phyloP scores from a whole-genome alignment of 352 stramenopile genomes.

The Pythium periplocum region DNA sequence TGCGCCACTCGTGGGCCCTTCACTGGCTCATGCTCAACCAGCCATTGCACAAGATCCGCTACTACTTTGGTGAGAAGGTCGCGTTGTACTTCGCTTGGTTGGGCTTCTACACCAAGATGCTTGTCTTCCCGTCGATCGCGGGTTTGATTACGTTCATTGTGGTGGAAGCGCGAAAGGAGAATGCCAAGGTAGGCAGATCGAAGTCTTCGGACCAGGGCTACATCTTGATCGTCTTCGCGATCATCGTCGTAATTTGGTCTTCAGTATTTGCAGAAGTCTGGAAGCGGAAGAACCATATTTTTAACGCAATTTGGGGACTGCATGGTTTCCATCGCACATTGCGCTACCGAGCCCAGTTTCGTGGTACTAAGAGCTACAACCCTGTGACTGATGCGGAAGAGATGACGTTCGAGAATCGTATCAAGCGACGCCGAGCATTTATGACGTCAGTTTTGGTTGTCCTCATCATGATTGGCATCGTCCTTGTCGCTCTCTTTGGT shows the following conservation, averaged over 20 bases:
- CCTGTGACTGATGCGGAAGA: constrained; percentile 54
- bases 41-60: constrained; percentile 82
- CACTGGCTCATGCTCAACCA: constrained; percentile 75
- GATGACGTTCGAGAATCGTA: constrained; percentile 62
- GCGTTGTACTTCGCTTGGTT: constrained; percentile 91
- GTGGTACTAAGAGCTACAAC: constrained; percentile 69
- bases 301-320: constrained; percentile 83
- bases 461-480: constrained; percentile 69
- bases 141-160: constrained; percentile 77
- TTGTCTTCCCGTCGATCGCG: constrained; percentile 70
- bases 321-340: constrained; percentile 68
- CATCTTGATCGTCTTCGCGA: constrained; percentile 69
- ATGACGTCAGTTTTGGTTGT: constrained; percentile 54
- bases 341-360: constrained; percentile 82
- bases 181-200: constrained; percentile 24
- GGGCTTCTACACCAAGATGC: constrained; percentile 92
- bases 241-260: constrained; percentile 87
- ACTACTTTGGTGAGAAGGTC: constrained; percentile 90
- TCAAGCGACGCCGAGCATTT: constrained; percentile 49
- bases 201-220: constrained; percentile 49
- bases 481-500: constrained; percentile 57
- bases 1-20: constrained; percentile 71
- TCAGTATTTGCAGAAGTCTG: constrained; percentile 85
- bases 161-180: constrained; percentile 28
- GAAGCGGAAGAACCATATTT: constrained; percentile 83